Conservation (phyloP, 805 yeast species). For the Nakazawaea molendinolei region DNA sequence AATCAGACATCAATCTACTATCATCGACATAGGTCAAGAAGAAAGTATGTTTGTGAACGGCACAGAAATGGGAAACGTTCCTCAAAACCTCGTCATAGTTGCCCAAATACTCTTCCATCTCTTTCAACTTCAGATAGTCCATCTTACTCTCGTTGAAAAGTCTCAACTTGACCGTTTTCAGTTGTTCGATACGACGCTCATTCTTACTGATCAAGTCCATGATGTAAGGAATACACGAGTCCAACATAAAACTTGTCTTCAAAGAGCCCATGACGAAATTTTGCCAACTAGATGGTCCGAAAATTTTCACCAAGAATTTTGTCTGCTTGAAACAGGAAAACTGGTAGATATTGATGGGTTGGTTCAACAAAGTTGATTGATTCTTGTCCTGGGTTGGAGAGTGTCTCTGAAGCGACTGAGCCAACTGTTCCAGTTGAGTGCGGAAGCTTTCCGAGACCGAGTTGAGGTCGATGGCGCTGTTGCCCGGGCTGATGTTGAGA, state of each 20-base stretch:
- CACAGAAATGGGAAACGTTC: not conserved
- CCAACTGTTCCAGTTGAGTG: not conserved
- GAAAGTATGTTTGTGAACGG: not conserved
- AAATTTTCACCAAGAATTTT: slow-evolving; percentile 7
- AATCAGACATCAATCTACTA: slow-evolving; percentile 1
- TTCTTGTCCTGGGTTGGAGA: not conserved
- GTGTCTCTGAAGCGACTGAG: not conserved
- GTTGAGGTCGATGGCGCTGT: not conserved
- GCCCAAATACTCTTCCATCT: slow-evolving; percentile 8
- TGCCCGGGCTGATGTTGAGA: not conserved
- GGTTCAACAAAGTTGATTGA: slow-evolving; percentile 2
- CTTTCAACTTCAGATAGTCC: slow-evolving; percentile 4
- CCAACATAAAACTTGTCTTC: slow-evolving; percentile 9
- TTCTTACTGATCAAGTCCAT: slow-evolving; percentile 10
- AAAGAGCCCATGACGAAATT: slow-evolving; percentile 7
- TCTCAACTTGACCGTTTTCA: slow-evolving; percentile 7
- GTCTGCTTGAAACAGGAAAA: slow-evolving; percentile 9
- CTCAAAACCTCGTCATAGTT: slow-evolving; percentile 2
- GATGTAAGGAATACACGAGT: slow-evolving; percentile 3
- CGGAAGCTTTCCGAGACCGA: no score
- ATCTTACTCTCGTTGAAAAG: slow-evolving; percentile 7
- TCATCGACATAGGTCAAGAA: slow-evolving; percentile 7
- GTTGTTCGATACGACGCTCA: slow-evolving; percentile 4
- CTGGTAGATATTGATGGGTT: slow-evolving; percentile 7
- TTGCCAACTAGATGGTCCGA: slow-evolving; percentile 11